Conservation (phyloP, 345 rosid genomes). For the Gossypium bickii region DNA sequence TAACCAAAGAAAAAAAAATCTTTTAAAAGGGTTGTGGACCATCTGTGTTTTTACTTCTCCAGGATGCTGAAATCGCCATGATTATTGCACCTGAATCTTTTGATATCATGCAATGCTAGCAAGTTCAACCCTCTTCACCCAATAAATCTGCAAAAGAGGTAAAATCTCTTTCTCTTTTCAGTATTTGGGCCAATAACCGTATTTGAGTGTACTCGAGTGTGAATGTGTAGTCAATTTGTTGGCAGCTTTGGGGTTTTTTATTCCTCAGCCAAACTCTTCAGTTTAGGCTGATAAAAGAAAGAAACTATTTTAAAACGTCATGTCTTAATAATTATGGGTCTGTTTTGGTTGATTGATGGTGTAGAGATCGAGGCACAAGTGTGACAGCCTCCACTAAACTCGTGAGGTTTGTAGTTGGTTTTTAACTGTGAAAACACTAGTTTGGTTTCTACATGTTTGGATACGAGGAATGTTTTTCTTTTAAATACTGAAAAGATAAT, state of each 20-base stretch:
- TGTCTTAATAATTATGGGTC: too few species aligned
- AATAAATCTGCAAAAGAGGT: slow-evolving; percentile 1
- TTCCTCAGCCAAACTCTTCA: not conserved
- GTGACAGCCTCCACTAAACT: too few species aligned
- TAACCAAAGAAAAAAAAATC: not conserved
- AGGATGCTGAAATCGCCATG: not conserved
- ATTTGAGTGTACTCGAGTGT: not conserved
- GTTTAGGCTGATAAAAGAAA: not conserved
- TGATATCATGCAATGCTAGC: not conserved
- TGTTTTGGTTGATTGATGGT: too few species aligned
- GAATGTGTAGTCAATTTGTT: slow-evolving; percentile 6
- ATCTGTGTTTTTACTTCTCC: not conserved
- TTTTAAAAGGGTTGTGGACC: not conserved
- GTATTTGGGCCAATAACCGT: not conserved
- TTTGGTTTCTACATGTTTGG: too few species aligned
- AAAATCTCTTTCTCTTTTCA: not conserved
- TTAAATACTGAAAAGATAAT: too few species aligned
- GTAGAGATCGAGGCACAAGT: too few species aligned
- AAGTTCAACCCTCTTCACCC: not conserved
- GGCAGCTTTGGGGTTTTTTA: not conserved
- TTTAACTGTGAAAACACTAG: too few species aligned
- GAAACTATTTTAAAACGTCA: too few species aligned
- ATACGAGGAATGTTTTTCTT: too few species aligned
- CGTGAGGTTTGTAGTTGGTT: too few species aligned
- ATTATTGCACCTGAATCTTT: not conserved